Evolutionary conservation across 2,329 filamentous ascomycete species (phyloP).

Genomic region (Trichoderma sp.): DNA sequence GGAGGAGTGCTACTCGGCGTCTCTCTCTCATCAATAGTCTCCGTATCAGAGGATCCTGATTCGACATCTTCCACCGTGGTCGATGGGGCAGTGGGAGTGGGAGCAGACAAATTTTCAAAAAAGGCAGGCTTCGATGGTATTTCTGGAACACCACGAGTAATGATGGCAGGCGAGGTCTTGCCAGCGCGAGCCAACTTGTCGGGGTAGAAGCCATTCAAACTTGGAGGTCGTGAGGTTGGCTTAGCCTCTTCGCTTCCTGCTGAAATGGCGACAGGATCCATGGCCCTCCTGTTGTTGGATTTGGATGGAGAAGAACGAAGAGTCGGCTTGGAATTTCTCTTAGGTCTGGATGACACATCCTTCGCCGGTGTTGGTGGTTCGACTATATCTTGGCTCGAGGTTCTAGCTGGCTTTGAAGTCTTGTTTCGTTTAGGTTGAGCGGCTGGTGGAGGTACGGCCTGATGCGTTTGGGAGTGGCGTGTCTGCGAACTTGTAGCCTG

Average conservation of each 20-base stretch:
- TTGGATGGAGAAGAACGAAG: constrained; percentile 30
- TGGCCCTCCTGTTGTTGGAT: constrained; percentile 30
- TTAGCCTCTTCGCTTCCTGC: constrained; percentile 32
- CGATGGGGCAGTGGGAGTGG: constrained; percentile 17
- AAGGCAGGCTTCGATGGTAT: constrained; percentile 38
- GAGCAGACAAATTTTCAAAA: constrained; percentile 39
- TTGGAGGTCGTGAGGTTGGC: constrained; percentile 32
- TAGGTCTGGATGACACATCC: constrained; percentile 13
- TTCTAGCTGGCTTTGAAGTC: neutral
- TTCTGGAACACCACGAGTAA: constrained; percentile 34
- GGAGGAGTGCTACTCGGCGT: constrained; percentile 25
- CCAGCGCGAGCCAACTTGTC: constrained; percentile 38
- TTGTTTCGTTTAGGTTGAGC: neutral
- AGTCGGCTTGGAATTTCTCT: constrained; percentile 25
- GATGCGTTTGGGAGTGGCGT: neutral
- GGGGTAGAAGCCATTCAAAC: constrained; percentile 31
- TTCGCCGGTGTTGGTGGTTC: constrained; percentile 9
- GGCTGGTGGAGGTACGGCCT: neutral
- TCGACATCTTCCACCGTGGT: constrained; percentile 21
- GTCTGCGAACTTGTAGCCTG: neutral
- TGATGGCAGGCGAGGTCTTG: constrained; percentile 30
- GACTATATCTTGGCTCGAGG: neutral
- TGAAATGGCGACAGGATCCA: constrained; percentile 33
- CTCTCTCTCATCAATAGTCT: constrained; percentile 21
- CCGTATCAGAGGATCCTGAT: constrained; percentile 24